Evolutionary conservation across 2,329 filamentous ascomycete species (phyloP).

Genomic region (Penicillium vulpinum): DNA sequence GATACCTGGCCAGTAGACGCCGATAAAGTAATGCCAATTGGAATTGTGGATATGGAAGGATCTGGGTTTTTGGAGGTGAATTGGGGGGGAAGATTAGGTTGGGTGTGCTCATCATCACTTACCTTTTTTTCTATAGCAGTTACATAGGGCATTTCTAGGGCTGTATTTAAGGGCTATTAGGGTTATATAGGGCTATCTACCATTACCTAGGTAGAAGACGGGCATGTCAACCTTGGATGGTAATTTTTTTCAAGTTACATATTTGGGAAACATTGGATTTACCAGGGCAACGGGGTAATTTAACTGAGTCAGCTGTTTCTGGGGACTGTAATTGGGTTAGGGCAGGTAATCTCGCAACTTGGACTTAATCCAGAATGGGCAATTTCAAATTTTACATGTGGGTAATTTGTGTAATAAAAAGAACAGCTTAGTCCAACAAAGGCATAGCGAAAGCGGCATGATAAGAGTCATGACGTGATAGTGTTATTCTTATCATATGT

Average conservation of each 20-base stretch:
- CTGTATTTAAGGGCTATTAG: too few species aligned
- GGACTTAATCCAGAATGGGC: constrained; percentile 17
- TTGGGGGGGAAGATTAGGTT: constrained; percentile 1
- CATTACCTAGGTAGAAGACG: too few species aligned
- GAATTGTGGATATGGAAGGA: constrained; percentile 1
- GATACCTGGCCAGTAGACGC: constrained; percentile 1
- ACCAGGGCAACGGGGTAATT: not conserved
- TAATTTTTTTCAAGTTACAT: too few species aligned
- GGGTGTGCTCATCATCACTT: not conserved
- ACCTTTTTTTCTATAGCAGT: too few species aligned
- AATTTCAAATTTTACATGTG: constrained; percentile 17
- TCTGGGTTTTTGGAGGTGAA: not conserved
- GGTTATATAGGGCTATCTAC: too few species aligned
- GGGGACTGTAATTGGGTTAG: too few species aligned
- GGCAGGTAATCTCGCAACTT: not conserved
- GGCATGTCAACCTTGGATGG: constrained; percentile 1
- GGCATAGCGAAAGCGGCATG: constrained; percentile 22
- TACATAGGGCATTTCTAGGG: too few species aligned
- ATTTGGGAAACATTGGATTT: too few species aligned
- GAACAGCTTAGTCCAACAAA: constrained; percentile 7
- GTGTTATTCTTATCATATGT: constrained; percentile 11
- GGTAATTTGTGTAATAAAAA: constrained; percentile 1
- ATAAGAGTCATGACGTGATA: constrained; percentile 27
- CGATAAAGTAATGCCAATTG: constrained; percentile 6
- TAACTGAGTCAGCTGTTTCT: constrained; percentile 15